Percentiles rank a stretch among this genome's conserved stretches.
Evolutionary conservation across 1,284 basidiomycete species (phyloP).

Genomic region (Papiliotrema flavescens): DNA sequence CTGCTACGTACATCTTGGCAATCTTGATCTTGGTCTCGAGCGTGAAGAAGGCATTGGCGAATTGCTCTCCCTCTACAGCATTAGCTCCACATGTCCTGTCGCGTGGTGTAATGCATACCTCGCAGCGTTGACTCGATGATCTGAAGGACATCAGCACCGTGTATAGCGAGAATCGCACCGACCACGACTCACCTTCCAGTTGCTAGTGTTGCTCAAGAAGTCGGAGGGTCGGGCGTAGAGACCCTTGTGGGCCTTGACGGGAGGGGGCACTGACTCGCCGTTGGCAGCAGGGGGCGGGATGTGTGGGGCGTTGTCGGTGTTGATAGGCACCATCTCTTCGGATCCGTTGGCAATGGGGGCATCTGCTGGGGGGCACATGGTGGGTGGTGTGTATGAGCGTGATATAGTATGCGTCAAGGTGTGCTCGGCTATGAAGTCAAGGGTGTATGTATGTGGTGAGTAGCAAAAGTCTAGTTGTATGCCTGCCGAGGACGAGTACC

Average conservation of each 20-base stretch:
- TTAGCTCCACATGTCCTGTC: not conserved
- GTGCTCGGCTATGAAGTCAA: no score
- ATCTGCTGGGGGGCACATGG: constrained; percentile 20
- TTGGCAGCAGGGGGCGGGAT: constrained; percentile 18
- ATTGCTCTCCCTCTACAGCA: constrained; percentile 89
- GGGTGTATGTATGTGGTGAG: no score
- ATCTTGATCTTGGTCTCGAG: constrained; percentile 99
- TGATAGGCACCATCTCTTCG: constrained; percentile 22
- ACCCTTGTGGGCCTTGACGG: constrained; percentile 54
- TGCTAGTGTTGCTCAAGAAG: constrained; percentile 84
- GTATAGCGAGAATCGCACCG: not conserved
- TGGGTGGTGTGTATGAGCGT: not conserved
- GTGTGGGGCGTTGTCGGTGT: constrained; percentile 10
- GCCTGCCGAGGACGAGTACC: no score
- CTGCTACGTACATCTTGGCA: constrained; percentile 63
- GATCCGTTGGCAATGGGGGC: constrained; percentile 8
- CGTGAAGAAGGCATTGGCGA: constrained; percentile 99
- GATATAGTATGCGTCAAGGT: no score
- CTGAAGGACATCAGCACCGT: constrained; percentile 16
- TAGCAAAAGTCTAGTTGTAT: no score
- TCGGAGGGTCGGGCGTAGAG: constrained; percentile 84
- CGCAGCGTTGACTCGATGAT: constrained; percentile 96
- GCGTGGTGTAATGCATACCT: constrained; percentile 55
- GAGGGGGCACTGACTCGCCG: constrained; percentile 26
- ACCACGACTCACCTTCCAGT: constrained; percentile 64